Percentiles rank a stretch among this genome's conserved stretches.
These are phyloP conservation scores for Xylaria sp. DNA, from an alignment of 2,329 filamentous ascomycete species.

Conservation along the genomic window DNA sequence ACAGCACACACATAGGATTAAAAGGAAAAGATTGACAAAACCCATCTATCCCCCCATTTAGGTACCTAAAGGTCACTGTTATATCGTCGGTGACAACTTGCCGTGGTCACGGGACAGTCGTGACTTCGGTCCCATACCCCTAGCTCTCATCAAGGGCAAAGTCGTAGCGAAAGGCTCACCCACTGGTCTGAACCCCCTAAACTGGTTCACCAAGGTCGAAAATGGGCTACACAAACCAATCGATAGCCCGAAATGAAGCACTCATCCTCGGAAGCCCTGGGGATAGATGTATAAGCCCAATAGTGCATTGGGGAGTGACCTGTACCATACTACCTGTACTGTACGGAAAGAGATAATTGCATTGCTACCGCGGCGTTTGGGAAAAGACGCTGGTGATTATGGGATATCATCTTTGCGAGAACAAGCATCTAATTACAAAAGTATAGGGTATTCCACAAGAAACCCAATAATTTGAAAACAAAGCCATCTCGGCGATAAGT, in stretches of 20 bases:
- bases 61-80: slow-evolving; percentile 93
- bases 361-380: slow-evolving; percentile 33
- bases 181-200: slow-evolving; percentile 58
- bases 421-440: slow-evolving; percentile 48
- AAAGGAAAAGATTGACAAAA: too few species aligned
- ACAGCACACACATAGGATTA: too few species aligned
- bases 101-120: slow-evolving; percentile 87
- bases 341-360: slow-evolving; percentile 13
- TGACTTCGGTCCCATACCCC: slow-evolving; percentile 84
- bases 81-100: slow-evolving; percentile 89
- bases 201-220: slow-evolving; percentile 62
- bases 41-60: slow-evolving; percentile 50
- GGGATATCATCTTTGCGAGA: slow-evolving; percentile 45
- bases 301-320: neutral
- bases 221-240: slow-evolving; percentile 49
- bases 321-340: slow-evolving; percentile 20
- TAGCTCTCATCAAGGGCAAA: slow-evolving; percentile 87
- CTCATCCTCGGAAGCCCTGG: neutral
- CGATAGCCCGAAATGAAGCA: neutral
- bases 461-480: slow-evolving; percentile 25
- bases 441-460: slow-evolving; percentile 30
- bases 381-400: slow-evolving; percentile 32
- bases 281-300: neutral
- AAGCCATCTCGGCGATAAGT: slow-evolving; percentile 27
- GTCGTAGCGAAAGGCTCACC: slow-evolving; percentile 68